Conservation (phyloP, 192 early-diverging fungal species). For the Chytriomyces confervae region DNA sequence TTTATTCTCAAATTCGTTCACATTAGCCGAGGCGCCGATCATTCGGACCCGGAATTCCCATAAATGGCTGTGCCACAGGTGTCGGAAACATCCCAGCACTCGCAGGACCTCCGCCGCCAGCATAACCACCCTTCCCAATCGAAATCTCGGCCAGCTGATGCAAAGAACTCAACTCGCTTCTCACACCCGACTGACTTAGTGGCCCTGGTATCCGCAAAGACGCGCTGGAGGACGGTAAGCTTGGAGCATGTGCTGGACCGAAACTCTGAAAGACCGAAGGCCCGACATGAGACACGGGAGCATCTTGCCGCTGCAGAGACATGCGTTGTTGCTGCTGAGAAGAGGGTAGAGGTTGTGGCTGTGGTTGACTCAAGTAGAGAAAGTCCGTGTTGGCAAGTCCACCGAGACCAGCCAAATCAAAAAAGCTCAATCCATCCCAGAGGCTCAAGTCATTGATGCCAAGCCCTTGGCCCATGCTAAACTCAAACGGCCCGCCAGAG, state of each 20-base stretch:
- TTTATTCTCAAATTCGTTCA: too few species aligned
- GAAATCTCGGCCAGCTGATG: background rate
- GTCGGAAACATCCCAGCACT: too few species aligned
- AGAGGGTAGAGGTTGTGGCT: background rate
- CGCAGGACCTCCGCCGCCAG: too few species aligned
- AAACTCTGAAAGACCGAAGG: too few species aligned
- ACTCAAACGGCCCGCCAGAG: background rate
- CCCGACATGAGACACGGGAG: too few species aligned
- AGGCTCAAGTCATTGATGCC: background rate
- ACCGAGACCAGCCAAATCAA: slow-evolving; percentile 22
- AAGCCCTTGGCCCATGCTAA: background rate
- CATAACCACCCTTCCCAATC: background rate
- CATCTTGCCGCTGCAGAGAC: background rate
- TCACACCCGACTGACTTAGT: background rate
- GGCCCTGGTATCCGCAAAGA: background rate
- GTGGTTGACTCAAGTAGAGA: background rate
- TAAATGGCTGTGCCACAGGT: too few species aligned
- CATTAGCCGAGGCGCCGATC: too few species aligned
- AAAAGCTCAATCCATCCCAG: slow-evolving; percentile 12
- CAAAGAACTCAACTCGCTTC: background rate
- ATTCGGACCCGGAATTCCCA: too few species aligned
- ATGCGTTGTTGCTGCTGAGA: background rate
- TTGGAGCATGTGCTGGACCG: background rate
- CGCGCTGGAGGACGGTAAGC: background rate
- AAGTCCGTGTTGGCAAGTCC: background rate